phyloP scores from a whole-genome alignment of 352 stramenopile genomes.

The Globisporangium polare region DNA sequence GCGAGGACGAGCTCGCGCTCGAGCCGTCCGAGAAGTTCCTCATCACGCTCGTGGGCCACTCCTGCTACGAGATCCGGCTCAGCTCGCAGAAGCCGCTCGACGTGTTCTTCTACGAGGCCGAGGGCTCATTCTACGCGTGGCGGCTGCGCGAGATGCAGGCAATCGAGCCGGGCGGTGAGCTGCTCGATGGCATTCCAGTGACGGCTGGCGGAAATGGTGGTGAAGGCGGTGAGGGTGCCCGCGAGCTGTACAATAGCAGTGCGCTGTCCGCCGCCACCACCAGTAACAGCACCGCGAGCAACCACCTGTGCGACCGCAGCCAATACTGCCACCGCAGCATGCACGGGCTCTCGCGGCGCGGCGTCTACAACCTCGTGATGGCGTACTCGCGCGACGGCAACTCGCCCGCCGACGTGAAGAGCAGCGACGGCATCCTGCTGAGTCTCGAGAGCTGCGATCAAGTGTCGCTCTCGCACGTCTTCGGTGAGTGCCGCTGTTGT shows the following conservation, averaged over 20 bases:
- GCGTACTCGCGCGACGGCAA: constrained; percentile 20
- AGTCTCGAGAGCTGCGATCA: constrained; percentile 39
- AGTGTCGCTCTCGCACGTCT: constrained; percentile 31
- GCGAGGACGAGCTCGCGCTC: constrained; percentile 41
- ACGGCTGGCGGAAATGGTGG: not conserved
- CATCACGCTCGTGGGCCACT: constrained; percentile 49
- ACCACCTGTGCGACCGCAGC: constrained; percentile 25
- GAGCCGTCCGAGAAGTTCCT: constrained; percentile 42
- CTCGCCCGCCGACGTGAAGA: constrained; percentile 3
- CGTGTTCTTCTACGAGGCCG: constrained; percentile 48
- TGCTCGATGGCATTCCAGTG: constrained; percentile 1
- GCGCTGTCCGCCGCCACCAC: not conserved
- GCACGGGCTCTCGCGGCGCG: constrained; percentile 27
- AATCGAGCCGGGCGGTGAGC: constrained; percentile 7
- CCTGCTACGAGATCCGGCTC: constrained; percentile 47
- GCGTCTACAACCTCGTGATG: constrained; percentile 45
- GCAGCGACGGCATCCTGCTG: constrained; percentile 18
- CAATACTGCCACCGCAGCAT: constrained; percentile 29
- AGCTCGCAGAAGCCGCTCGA: constrained; percentile 36
- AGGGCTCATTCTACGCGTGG: constrained; percentile 17
- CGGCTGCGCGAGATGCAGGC: constrained; percentile 18
- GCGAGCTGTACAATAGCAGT: not conserved
- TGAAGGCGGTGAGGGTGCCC: not conserved
- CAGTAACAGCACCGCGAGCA: constrained; percentile 5
- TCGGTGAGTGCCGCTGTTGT: constrained; percentile 21